These are phyloP conservation scores for Seiridium cupressi DNA, from an alignment of 2,329 filamentous ascomycete genomes.

Conservation along the genomic window DNA sequence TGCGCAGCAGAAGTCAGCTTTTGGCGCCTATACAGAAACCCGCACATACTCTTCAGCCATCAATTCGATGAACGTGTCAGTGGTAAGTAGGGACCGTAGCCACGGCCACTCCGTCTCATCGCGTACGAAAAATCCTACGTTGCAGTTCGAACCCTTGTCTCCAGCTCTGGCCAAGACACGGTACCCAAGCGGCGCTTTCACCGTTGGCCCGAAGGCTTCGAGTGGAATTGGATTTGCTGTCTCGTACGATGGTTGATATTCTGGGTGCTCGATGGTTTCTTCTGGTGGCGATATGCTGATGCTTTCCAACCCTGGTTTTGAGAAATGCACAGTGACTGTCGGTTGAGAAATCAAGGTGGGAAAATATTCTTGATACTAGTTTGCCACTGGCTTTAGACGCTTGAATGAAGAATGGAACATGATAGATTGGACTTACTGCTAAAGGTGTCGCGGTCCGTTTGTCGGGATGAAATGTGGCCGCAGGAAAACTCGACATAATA, in stretches of 20 bases:
- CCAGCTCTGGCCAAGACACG: conserved; percentile 30
- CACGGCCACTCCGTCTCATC: conserved; percentile 16
- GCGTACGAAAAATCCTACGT: conserved; percentile 20
- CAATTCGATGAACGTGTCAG: not conserved
- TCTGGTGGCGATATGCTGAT: conserved; percentile 7
- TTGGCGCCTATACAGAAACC: conserved; percentile 19
- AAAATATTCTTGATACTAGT: conserved; percentile 11
- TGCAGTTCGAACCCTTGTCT: conserved; percentile 10
- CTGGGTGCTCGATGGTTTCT: conserved; percentile 7
- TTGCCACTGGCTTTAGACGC: not conserved
- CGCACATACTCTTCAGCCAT: conserved; percentile 2
- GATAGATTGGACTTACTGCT: conserved; percentile 3
- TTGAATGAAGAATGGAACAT: not conserved
- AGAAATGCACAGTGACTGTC: conserved; percentile 6
- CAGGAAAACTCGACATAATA: conserved; percentile 21
- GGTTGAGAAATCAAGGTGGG: conserved; percentile 9
- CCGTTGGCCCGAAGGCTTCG: conserved; percentile 18
- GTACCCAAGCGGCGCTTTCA: conserved; percentile 25
- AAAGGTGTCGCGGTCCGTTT: conserved; percentile 17
- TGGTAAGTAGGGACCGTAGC: conserved; percentile 10
- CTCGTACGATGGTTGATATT: conserved; percentile 15
- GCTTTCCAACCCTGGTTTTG: not conserved
- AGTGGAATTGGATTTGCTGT: conserved; percentile 15
- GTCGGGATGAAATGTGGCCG: conserved; percentile 20
- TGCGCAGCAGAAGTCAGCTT: not conserved